These are phyloP conservation scores for Lepidium africanum DNA, from an alignment of 345 rosid genomes.

Conservation along the genomic window DNA sequence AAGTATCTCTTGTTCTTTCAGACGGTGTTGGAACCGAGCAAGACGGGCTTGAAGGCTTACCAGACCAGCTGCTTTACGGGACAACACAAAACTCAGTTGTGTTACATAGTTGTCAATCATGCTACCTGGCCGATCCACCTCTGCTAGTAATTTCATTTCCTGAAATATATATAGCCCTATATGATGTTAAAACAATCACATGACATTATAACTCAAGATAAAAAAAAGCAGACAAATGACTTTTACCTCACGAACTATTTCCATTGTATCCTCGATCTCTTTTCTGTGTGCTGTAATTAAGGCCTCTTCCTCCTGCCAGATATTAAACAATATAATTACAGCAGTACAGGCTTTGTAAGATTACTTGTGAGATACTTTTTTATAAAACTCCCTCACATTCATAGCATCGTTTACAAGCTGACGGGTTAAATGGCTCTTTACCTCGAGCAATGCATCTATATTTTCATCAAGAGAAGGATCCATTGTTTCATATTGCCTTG, in stretches of 20 bases:
- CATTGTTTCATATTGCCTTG: conserved; percentile 37
- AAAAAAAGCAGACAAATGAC: neutral
- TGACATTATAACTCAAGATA: neutral
- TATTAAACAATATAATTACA: neutral
- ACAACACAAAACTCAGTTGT: conserved; percentile 82
- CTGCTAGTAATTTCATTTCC: conserved; percentile 96
- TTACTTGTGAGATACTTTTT: neutral
- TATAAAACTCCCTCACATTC: neutral
- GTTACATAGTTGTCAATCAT: conserved; percentile 86
- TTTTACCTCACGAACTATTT: conserved; percentile 88
- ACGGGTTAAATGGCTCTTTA: conserved; percentile 8
- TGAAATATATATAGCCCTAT: conserved; percentile 1
- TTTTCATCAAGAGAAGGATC: conserved; percentile 57
- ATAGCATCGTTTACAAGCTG: neutral
- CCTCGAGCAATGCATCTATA: conserved; percentile 82
- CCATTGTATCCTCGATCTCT: conserved; percentile 99
- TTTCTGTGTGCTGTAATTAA: conserved; percentile 87
- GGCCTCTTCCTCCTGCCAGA: conserved; percentile 83
- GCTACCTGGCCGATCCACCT: conserved; percentile 95
- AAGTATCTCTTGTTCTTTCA: conserved; percentile 88
- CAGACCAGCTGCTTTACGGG: conserved; percentile 91
- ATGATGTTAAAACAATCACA: neutral
- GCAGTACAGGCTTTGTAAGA: neutral
- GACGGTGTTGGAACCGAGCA: conserved; percentile 92
- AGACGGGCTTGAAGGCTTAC: conserved; percentile 95